Conservation (phyloP, 164 flowering plant genomes). For the Aristolochia contorta region DNA sequence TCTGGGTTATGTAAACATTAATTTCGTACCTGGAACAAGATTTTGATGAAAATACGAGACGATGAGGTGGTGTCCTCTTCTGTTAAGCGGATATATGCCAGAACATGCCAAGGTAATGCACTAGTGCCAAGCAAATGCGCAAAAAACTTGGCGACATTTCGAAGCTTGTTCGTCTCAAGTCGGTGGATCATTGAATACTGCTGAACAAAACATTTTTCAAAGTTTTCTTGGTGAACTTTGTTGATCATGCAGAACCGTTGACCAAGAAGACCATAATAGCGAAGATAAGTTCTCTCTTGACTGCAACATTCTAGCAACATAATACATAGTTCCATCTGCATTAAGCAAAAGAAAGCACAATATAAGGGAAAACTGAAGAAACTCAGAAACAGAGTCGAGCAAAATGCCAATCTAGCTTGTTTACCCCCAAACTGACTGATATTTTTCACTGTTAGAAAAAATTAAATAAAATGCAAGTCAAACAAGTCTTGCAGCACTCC, state of each 20-base stretch:
- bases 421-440: neutral
- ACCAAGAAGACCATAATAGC: conserved; percentile 86
- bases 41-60: conserved; percentile 90
- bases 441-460: neutral
- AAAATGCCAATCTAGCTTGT: neutral
- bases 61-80: conserved; percentile 98
- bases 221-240: conserved; percentile 82
- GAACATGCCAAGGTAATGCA: conserved; percentile 92
- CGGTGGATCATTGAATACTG: conserved; percentile 94
- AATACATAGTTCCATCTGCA: conserved; percentile 90
- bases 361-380: neutral
- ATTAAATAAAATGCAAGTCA: neutral
- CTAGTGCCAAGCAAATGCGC: conserved; percentile 92
- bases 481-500: no score
- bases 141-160: conserved; percentile 94
- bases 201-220: conserved; percentile 84
- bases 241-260: conserved; percentile 93
- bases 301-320: conserved; percentile 96
- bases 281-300: conserved; percentile 91
- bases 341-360: neutral
- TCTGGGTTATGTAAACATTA: no score
- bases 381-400: neutral
- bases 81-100: conserved; percentile 80
- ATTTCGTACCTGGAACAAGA: conserved; percentile 64
- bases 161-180: conserved; percentile 83